phyloP scores from a whole-genome alignment of 1,139 yeast species.

The Hansenula lynferdii region DNA sequence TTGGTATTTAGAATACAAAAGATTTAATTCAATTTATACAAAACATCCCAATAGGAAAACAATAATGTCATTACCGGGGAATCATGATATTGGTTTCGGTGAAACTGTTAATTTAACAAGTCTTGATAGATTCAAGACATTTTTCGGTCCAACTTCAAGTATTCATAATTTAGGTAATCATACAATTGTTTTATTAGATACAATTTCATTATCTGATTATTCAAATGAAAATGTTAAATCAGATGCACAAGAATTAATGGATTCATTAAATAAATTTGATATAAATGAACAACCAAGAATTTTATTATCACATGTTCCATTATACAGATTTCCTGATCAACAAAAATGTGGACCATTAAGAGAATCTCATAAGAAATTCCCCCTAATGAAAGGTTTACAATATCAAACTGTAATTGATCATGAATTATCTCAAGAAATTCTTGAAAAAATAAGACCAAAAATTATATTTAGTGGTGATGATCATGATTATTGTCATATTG shows the following conservation, averaged over 20 bases:
- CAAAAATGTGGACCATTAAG: slow-evolving; percentile 65
- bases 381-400: slow-evolving; percentile 67
- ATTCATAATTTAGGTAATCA: slow-evolving; percentile 65
- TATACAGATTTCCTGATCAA: slow-evolving; percentile 49
- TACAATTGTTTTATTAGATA: slow-evolving; percentile 70
- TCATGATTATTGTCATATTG: slow-evolving; percentile 87
- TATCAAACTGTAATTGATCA: slow-evolving; percentile 72
- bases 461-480: slow-evolving; percentile 89
- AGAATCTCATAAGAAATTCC: slow-evolving; percentile 60
- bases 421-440: slow-evolving; percentile 50
- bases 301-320: slow-evolving; percentile 75
- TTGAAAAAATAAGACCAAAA: slow-evolving; percentile 55
- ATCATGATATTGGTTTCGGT: slow-evolving; percentile 95
- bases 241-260: slow-evolving; percentile 38
- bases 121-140: slow-evolving; percentile 56
- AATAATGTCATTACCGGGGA: slow-evolving; percentile 74
- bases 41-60: slow-evolving; percentile 41
- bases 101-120: slow-evolving; percentile 51
- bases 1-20: slow-evolving; percentile 69
- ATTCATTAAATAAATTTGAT: slow-evolving; percentile 22
- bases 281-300: slow-evolving; percentile 50
- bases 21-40: slow-evolving; percentile 65
- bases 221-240: slow-evolving; percentile 35
- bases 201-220: slow-evolving; percentile 68
- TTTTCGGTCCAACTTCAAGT: slow-evolving; percentile 68